phyloP scores from a whole-genome alignment of 495 filamentous ascomycete species.

The Lichina pygmaea region DNA sequence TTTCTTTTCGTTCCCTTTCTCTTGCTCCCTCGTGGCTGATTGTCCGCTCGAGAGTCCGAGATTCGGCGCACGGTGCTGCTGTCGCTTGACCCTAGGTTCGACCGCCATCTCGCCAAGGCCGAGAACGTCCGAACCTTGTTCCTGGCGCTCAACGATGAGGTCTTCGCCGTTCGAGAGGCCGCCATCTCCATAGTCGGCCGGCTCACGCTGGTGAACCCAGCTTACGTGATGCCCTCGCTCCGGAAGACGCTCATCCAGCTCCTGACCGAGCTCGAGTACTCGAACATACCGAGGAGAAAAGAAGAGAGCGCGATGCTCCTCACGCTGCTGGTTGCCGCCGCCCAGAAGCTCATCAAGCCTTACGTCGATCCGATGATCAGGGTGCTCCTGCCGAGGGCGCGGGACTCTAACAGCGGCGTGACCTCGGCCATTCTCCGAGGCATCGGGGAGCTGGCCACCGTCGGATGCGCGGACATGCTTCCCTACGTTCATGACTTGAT shows the following conservation, averaged over 20 bases:
- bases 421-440: slow-evolving; percentile 82
- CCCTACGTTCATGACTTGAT: slow-evolving; percentile 70
- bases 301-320: slow-evolving; percentile 89
- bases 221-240: slow-evolving; percentile 85
- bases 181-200: slow-evolving; percentile 90
- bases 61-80: slow-evolving; percentile 71
- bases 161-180: slow-evolving; percentile 75
- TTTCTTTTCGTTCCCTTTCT: not conserved
- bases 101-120: slow-evolving; percentile 77
- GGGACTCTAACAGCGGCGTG: slow-evolving; percentile 57
- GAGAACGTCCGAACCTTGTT: slow-evolving; percentile 92
- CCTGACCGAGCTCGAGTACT: slow-evolving; percentile 82
- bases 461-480: slow-evolving; percentile 77
- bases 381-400: slow-evolving; percentile 68
- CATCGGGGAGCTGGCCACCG: slow-evolving; percentile 74
- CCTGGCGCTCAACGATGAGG: slow-evolving; percentile 85
- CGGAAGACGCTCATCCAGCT: slow-evolving; percentile 88
- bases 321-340: slow-evolving; percentile 71
- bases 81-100: slow-evolving; percentile 78
- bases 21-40: not conserved
- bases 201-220: slow-evolving; percentile 72
- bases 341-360: slow-evolving; percentile 70
- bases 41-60: slow-evolving; percentile 26
- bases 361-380: slow-evolving; percentile 89
- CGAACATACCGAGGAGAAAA: slow-evolving; percentile 76